Conservation (phyloP, 192 early-diverging fungal species). For the Ambispora gerdemannii region DNA sequence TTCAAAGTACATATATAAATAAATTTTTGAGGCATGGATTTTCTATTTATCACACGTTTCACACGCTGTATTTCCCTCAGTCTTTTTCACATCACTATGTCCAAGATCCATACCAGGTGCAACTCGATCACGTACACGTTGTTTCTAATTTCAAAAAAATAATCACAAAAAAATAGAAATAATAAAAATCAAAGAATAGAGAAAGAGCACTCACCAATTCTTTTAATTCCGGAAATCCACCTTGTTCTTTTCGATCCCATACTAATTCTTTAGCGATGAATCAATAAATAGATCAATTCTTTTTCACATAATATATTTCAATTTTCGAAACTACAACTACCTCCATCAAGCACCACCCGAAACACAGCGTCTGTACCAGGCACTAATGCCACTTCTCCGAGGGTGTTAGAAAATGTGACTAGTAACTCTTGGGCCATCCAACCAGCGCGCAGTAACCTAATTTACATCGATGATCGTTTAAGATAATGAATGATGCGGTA, state of each 20-base stretch:
- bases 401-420: slow-evolving; percentile 56
- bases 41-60: too few species aligned
- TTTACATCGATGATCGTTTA: neutral
- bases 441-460: slow-evolving; percentile 47
- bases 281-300: too few species aligned
- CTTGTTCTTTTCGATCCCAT: slow-evolving; percentile 64
- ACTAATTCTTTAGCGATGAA: slow-evolving; percentile 39
- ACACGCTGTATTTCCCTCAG: neutral
- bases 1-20: too few species aligned
- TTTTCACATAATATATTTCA: too few species aligned
- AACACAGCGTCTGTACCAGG: slow-evolving; percentile 55
- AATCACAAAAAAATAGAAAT: neutral
- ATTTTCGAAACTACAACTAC: too few species aligned
- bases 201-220: slow-evolving; percentile 50
- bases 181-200: neutral
- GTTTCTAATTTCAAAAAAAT: slow-evolving; percentile 43
- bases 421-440: slow-evolving; percentile 73
- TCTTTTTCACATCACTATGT: slow-evolving; percentile 52
- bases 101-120: slow-evolving; percentile 65
- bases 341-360: slow-evolving; percentile 47
- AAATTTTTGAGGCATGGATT: too few species aligned
- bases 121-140: slow-evolving; percentile 60
- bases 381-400: slow-evolving; percentile 67
- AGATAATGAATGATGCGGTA: neutral
- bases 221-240: slow-evolving; percentile 72